A percentile compares a stretch with the other conserved stretches of the same genome.
phyloP scores from a whole-genome alignment of 2,329 filamentous ascomycete species.

The Dothiorella sarmentorum region DNA sequence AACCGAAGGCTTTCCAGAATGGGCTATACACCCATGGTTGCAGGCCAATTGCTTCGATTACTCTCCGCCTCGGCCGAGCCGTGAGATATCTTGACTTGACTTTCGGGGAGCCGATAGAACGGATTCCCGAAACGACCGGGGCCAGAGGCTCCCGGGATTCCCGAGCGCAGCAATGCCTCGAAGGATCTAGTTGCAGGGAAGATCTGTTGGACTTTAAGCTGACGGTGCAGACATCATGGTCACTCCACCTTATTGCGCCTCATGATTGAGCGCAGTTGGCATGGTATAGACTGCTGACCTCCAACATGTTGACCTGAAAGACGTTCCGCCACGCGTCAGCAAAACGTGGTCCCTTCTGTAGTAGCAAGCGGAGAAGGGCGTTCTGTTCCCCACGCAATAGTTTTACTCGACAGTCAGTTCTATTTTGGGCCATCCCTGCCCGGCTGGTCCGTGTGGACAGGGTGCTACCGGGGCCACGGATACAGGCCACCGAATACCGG shows the following conservation, averaged over 20 bases:
- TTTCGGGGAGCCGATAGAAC: background rate
- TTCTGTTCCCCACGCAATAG: background rate
- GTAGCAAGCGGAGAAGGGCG: too few species aligned
- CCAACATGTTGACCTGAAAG: too few species aligned
- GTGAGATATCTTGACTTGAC: background rate
- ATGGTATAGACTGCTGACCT: too few species aligned
- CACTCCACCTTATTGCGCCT: background rate
- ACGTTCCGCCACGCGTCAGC: background rate
- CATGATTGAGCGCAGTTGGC: background rate
- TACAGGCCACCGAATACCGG: background rate
- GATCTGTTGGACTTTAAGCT: background rate
- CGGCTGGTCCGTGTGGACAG: background rate
- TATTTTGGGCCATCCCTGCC: conserved; percentile 5
- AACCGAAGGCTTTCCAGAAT: background rate
- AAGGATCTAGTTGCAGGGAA: background rate
- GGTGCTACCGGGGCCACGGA: background rate
- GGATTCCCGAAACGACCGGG: background rate
- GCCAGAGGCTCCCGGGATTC: background rate
- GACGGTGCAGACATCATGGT: background rate
- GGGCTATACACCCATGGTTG: background rate
- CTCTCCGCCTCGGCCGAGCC: conserved; percentile 9
- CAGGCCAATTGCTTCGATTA: background rate
- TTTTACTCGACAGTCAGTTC: background rate
- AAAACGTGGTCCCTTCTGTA: background rate
- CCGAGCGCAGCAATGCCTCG: background rate